Base-by-base conservation (phyloP, 176 grass and related monocot genomes). In the Eremochloa ophiuroides region DNA sequence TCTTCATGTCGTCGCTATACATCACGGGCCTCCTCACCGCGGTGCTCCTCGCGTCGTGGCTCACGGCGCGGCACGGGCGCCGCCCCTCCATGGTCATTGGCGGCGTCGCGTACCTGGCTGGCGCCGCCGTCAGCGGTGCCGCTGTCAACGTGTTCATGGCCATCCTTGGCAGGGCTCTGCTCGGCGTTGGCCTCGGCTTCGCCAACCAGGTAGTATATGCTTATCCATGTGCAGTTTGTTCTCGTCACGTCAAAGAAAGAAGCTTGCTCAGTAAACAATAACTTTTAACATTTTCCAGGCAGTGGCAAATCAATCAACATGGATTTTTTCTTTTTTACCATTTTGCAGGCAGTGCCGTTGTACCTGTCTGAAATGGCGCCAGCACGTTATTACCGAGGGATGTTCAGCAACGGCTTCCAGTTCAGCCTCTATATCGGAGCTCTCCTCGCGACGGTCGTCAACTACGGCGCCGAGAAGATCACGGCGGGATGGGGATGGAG, bases 181-280 rank as follows among this genome's bases (percentile, higher is more conserved):
- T 94, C 59, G 89, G 89, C 55, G 74, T 95, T 50, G 93, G 85
- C 1, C 80, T 95, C 3, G 89, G 93, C 0, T 92, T 92, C 20
- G 67, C 89, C 38, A 92, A 84, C 53, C 89, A 89, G 68, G 76
- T 86, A 44, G 8, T 2, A 8, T 14, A 14, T 44, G 42, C 12
- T 44, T 44, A 44, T 14, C 3, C 42, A 14, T 44, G 38, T 10
- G 6, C 2, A 39, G 2, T 37, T 37, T 37, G 35, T 6, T 37
- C 35, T 37, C 6, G 5, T 4, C 35, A n/a, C n/a, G n/a, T n/a
- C n/a, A n/a, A n/a, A n/a, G n/a, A n/a, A n/a, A n/a, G n/a, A n/a
- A n/a, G n/a, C n/a, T n/a, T n/a, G n/a, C n/a, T n/a, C n/a, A n/a
- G n/a, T n/a, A n/a, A n/a, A n/a, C n/a, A n/a, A n/a, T n/a, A n/a